These are phyloP conservation scores for Mallotus repandus DNA, from an alignment of 441 rosid genomes.

Conservation along the genomic window DNA sequence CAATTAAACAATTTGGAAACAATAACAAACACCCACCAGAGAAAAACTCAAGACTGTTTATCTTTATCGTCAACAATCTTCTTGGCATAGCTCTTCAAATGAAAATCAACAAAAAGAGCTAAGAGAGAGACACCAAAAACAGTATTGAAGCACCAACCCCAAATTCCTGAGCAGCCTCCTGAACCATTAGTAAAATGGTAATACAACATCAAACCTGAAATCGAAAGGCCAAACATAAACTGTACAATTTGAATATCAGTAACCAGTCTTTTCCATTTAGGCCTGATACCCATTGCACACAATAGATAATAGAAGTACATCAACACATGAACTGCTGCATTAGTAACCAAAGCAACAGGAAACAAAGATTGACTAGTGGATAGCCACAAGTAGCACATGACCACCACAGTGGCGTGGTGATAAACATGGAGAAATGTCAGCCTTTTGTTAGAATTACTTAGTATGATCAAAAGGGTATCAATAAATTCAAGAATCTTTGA, in stretches of 20 bases:
- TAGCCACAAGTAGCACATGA: conserved; percentile 64
- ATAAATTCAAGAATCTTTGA: conserved; percentile 56
- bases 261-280: conserved; percentile 63
- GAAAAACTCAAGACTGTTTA: neutral
- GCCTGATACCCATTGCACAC: conserved; percentile 49
- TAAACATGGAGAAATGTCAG: conserved; percentile 74
- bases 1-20: neutral
- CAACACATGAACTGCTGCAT: conserved; percentile 51
- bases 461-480: conserved; percentile 55
- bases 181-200: conserved; percentile 41
- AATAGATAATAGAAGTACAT: conserved; percentile 57
- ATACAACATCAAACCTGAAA: conserved; percentile 48
- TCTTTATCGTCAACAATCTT: conserved; percentile 6
- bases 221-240: conserved; percentile 50
- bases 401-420: conserved; percentile 56
- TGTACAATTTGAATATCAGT: conserved; percentile 66
- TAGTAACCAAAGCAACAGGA: conserved; percentile 53
- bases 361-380: conserved; percentile 48
- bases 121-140: conserved; percentile 55
- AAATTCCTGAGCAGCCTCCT: conserved; percentile 52
- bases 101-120: conserved; percentile 50
- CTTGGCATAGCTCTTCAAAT: conserved; percentile 37
- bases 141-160: conserved; percentile 66
- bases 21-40: neutral
- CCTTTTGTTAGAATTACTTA: conserved; percentile 42